These are phyloP conservation scores for Boeremia exigua DNA, from an alignment of 2,329 filamentous ascomycete species.

Conservation along the genomic window DNA sequence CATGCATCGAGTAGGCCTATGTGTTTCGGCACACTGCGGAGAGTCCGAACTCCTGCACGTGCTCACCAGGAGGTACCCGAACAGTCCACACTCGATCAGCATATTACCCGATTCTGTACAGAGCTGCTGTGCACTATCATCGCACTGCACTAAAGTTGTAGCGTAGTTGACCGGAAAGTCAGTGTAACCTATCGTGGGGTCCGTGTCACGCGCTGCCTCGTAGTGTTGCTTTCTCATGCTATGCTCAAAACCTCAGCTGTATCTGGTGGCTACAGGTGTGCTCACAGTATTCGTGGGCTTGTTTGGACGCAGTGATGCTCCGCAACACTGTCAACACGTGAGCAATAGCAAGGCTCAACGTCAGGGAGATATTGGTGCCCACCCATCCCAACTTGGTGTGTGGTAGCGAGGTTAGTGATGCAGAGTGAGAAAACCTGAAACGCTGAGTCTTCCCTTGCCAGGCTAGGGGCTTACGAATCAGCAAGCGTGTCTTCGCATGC, in stretches of 20 bases:
- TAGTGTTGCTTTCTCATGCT: neutral
- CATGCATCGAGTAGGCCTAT: neutral
- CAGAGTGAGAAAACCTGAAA: conserved; percentile 33
- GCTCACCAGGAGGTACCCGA: neutral
- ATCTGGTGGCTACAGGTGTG: neutral
- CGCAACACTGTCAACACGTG: neutral
- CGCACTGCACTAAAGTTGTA: neutral
- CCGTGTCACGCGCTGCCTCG: neutral
- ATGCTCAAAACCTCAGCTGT: neutral
- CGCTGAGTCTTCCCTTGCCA: conserved; percentile 26
- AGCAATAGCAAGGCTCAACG: neutral
- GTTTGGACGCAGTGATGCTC: neutral
- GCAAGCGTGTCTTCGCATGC: conserved; percentile 29
- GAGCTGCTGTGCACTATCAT: neutral
- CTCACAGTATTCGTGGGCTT: neutral
- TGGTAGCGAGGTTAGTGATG: conserved; percentile 18
- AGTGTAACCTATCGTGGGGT: conserved; percentile 6
- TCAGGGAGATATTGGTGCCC: neutral
- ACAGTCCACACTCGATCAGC: neutral
- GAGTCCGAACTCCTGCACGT: conserved; percentile 6
- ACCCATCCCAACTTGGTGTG: conserved; percentile 8
- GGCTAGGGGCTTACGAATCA: conserved; percentile 43
- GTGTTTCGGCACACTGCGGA: conserved; percentile 8
- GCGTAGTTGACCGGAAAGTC: conserved; percentile 2
- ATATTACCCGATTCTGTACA: neutral